Evolutionary conservation across 306 rosid species (phyloP).

Genomic region (Cicer cuneatum): DNA sequence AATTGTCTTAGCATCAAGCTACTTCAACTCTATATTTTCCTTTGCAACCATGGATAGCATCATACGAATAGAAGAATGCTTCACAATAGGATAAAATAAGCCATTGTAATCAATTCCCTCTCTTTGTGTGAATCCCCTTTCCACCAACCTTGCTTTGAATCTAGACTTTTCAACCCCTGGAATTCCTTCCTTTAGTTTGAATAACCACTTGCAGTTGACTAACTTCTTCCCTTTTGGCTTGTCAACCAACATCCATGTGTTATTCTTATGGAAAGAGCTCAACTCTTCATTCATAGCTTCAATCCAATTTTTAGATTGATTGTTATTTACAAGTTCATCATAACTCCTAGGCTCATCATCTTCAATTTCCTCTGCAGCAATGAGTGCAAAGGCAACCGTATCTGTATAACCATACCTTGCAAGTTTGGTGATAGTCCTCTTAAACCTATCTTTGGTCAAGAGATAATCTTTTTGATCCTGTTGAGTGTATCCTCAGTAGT

Average conservation of each 20-base stretch:
- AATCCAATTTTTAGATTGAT: no score
- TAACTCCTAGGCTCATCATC: background rate
- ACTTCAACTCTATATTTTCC: background rate
- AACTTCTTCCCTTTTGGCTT: no score
- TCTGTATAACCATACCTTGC: background rate
- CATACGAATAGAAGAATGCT: background rate
- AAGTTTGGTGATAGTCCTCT: background rate
- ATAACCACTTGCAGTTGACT: no score
- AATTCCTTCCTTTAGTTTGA: no score
- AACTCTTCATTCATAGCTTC: no score
- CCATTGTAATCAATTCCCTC: background rate
- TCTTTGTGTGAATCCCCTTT: background rate
- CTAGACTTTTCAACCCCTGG: no score
- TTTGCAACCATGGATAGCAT: background rate
- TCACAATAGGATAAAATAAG: background rate
- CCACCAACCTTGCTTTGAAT: background rate
- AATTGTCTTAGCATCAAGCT: background rate
- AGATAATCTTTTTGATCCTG: background rate
- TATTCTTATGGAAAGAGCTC: no score
- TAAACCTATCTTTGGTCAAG: background rate
- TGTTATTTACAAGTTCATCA: no score
- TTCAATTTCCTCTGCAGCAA: background rate
- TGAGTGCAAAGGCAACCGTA: background rate
- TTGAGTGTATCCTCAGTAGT: background rate
- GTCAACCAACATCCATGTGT: no score